Evolutionary conservation across 2,329 filamentous ascomycete genomes (phyloP).

Genomic region (Penicillium palitans): DNA sequence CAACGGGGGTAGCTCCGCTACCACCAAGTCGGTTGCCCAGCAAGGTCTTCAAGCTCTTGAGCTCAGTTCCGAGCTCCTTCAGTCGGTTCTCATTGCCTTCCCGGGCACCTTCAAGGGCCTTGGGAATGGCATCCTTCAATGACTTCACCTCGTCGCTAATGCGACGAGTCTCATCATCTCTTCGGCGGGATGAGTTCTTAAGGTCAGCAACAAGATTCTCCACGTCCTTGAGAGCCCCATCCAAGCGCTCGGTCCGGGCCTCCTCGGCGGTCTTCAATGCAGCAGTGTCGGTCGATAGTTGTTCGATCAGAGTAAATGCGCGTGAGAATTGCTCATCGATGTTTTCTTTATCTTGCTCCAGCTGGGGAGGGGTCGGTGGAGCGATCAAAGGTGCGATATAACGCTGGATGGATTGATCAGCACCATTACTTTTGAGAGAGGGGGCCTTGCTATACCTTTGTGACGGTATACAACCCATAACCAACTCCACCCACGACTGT

Average conservation of each 20-base stretch:
- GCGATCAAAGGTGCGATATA: constrained; percentile 90
- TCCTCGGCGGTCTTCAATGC: constrained; percentile 84
- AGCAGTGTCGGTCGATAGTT: constrained; percentile 86
- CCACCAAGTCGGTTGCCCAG: constrained; percentile 63
- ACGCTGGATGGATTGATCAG: constrained; percentile 56
- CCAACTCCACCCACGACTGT: constrained; percentile 87
- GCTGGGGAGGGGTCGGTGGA: constrained; percentile 87
- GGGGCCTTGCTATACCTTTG: constrained; percentile 61
- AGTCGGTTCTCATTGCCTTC: constrained; percentile 77
- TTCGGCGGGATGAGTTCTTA: constrained; percentile 74
- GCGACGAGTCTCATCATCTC: constrained; percentile 83
- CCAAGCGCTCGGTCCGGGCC: constrained; percentile 77
- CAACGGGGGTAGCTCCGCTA: constrained; percentile 33
- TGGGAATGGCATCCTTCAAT: constrained; percentile 82
- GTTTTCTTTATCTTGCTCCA: constrained; percentile 89
- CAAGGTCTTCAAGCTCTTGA: constrained; percentile 89
- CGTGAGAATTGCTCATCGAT: constrained; percentile 94
- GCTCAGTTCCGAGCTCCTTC: constrained; percentile 79
- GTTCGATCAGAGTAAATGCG: constrained; percentile 87
- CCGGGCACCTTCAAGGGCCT: constrained; percentile 84
- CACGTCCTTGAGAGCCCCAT: constrained; percentile 77
- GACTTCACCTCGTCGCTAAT: constrained; percentile 82
- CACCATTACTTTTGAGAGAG: not conserved
- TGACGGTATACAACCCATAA: constrained; percentile 84
- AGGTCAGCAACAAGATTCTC: constrained; percentile 79